Conservation (phyloP, 257 asterid genomes). For the Nyctanthes arbortristis region DNA sequence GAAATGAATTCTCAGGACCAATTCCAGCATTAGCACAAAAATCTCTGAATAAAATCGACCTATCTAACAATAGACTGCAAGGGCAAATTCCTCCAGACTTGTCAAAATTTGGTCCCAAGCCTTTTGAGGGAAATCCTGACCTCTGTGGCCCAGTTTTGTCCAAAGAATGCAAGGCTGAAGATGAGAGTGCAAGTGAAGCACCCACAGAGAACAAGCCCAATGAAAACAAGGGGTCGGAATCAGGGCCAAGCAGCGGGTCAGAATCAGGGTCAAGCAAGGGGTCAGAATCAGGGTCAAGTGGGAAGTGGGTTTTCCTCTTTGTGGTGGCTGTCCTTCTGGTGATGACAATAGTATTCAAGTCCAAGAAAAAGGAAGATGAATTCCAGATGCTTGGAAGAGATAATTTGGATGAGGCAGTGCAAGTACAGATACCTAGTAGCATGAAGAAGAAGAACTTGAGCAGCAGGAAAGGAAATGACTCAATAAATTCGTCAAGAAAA, state of each 20-base stretch:
- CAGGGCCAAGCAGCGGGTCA: conserved; percentile 43
- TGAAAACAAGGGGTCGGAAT: conserved; percentile 23
- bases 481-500: conserved; percentile 38
- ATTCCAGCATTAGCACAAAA: conserved; percentile 50
- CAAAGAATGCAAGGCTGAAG: conserved; percentile 35
- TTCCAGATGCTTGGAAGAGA: conserved; percentile 48
- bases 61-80: conserved; percentile 57
- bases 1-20: conserved; percentile 63
- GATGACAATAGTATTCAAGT: conserved; percentile 49
- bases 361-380: conserved; percentile 42
- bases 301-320: conserved; percentile 60
- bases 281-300: conserved; percentile 23
- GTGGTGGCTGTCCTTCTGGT: conserved; percentile 53
- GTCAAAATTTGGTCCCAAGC: conserved; percentile 43
- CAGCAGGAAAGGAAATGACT: conserved; percentile 30
- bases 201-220: background rate
- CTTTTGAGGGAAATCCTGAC: conserved; percentile 57
- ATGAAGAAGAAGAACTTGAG: conserved; percentile 31
- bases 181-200: background rate
- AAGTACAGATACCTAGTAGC: conserved; percentile 43
- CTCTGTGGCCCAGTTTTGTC: conserved; percentile 55
- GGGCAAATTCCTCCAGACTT: conserved; percentile 66
- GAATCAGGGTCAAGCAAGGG: background rate
- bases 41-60: conserved; percentile 34
- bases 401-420: conserved; percentile 46